phyloP scores from a whole-genome alignment of 768 basidiomycete species.

The Tylopilus plumbeoviolaceoides region DNA sequence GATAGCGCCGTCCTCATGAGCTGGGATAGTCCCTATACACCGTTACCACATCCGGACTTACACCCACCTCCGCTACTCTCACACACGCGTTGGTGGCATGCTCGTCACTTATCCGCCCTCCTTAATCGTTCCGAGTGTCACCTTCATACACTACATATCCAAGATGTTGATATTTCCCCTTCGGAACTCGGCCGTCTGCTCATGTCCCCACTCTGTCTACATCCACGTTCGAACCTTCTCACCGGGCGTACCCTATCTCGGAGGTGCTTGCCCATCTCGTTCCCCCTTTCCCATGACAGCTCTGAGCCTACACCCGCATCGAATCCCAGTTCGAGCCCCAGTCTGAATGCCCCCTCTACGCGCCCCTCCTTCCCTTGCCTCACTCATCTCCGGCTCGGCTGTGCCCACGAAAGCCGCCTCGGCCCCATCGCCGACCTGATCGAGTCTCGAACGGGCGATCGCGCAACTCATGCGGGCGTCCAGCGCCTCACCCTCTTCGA shows the following conservation, averaged over 20 bases:
- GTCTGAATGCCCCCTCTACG: neutral
- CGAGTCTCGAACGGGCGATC: slow-evolving; percentile 14
- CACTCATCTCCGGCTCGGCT: slow-evolving; percentile 19
- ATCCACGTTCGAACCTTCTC: slow-evolving; percentile 25
- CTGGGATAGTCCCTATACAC: slow-evolving; percentile 10
- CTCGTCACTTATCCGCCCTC: slow-evolving; percentile 19
- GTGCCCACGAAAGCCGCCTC: slow-evolving; percentile 20
- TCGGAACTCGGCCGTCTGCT: slow-evolving; percentile 17
- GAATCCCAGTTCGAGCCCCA: neutral
- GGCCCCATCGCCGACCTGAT: slow-evolving; percentile 14
- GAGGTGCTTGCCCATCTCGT: slow-evolving; percentile 17
- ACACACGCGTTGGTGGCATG: slow-evolving; percentile 19
- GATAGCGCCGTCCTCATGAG: slow-evolving; percentile 18
- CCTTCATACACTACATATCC: slow-evolving; percentile 16
- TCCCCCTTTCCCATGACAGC: neutral
- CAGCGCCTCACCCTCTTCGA: slow-evolving; percentile 14
- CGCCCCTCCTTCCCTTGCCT: slow-evolving; percentile 12
- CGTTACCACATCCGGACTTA: slow-evolving; percentile 10
- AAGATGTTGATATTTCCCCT: slow-evolving; percentile 22
- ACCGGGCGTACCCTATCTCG: slow-evolving; percentile 13
- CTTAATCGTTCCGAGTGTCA: slow-evolving; percentile 21
- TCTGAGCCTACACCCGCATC: neutral
- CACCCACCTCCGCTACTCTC: neutral
- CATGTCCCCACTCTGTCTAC: slow-evolving; percentile 16
- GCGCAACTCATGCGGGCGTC: slow-evolving; percentile 10